phyloP scores from a whole-genome alignment of 2,329 filamentous ascomycete genomes.

The Fusarium sterilihyphosum region DNA sequence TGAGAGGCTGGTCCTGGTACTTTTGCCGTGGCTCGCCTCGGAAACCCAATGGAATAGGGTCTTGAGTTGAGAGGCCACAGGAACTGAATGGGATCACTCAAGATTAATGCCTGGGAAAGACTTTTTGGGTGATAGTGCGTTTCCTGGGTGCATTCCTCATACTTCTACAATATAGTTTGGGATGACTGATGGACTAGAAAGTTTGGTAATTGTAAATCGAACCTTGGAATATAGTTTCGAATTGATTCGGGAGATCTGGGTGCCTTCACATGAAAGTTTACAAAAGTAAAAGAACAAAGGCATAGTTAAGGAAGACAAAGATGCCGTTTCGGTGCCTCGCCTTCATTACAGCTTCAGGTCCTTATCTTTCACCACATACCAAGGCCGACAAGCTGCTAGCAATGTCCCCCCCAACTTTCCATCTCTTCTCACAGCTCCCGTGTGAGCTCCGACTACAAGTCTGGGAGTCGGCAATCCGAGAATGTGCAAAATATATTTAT shows the following conservation, averaged over 20 bases:
- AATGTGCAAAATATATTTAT: background rate
- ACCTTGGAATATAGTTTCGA: background rate
- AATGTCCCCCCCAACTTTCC: background rate
- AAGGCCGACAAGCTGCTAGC: background rate
- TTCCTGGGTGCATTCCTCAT: accelerated
- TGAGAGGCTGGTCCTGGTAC: background rate
- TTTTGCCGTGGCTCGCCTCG: too few relatives aligned
- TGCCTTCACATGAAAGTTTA: background rate
- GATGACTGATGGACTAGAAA: background rate
- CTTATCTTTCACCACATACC: background rate
- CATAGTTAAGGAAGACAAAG: background rate
- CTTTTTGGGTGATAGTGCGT: background rate
- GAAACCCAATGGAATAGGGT: background rate
- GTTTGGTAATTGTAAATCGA: background rate
- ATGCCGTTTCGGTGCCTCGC: accelerated
- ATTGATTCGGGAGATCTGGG: background rate
- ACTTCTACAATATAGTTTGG: background rate
- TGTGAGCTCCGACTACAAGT: background rate
- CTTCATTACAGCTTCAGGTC: background rate
- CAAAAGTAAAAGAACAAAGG: background rate
- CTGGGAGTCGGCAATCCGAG: background rate
- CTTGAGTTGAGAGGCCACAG: background rate
- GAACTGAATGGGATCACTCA: background rate
- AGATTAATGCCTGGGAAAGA: background rate
- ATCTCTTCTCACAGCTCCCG: background rate